Conservation (phyloP, 2,329 filamentous ascomycete genomes). For the Dactylellina parvicollis region DNA sequence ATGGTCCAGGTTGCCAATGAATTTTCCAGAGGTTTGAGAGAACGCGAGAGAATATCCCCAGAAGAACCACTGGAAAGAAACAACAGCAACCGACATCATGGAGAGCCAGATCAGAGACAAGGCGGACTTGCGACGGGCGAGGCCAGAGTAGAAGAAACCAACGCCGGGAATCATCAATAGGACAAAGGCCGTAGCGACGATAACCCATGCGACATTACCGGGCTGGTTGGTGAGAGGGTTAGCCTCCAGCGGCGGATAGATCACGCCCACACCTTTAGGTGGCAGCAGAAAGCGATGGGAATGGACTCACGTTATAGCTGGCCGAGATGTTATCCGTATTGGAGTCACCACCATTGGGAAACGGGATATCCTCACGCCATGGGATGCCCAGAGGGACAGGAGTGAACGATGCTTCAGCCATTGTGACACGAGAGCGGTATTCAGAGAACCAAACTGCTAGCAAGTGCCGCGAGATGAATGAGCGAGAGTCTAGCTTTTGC, state of each 20-base stretch:
- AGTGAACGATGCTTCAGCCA: slow-evolving; percentile 28
- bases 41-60: slow-evolving; percentile 89
- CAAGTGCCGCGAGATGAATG: slow-evolving; percentile 7
- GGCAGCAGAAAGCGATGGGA: not conserved
- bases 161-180: slow-evolving; percentile 93
- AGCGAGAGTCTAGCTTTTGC: slow-evolving; percentile 6
- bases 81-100: slow-evolving; percentile 80
- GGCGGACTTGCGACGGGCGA: slow-evolving; percentile 87
- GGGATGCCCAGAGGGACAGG: slow-evolving; percentile 43
- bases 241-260: not conserved
- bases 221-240: slow-evolving; percentile 64
- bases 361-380: slow-evolving; percentile 44
- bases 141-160: slow-evolving; percentile 92
- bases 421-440: not conserved
- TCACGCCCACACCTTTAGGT: no score
- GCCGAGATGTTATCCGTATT: slow-evolving; percentile 41
- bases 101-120: slow-evolving; percentile 86
- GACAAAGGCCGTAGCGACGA: slow-evolving; percentile 79
- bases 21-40: slow-evolving; percentile 78
- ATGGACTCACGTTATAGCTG: slow-evolving; percentile 48
- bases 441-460: not conserved
- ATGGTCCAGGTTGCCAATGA: slow-evolving; percentile 81
- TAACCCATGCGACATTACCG: slow-evolving; percentile 84
- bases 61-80: slow-evolving; percentile 94
- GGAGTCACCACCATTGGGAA: slow-evolving; percentile 45